These are phyloP conservation scores for Oligophagozyma castellii DNA, from an alignment of 1,139 yeast species.

Conservation along the genomic window DNA sequence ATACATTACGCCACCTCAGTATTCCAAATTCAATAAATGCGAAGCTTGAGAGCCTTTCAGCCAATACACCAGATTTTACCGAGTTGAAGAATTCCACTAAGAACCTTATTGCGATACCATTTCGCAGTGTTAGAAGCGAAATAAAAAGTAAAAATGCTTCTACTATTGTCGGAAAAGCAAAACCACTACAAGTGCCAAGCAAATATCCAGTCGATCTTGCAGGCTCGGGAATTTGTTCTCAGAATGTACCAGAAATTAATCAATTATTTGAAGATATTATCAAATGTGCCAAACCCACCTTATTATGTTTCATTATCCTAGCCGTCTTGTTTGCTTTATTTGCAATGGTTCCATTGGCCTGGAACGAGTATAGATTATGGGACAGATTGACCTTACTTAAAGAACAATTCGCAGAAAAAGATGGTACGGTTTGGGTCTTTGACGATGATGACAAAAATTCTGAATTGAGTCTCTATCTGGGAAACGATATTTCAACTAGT, in stretches of 20 bases:
- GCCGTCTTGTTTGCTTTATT: conserved; percentile 31
- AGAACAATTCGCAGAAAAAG: conserved; percentile 4
- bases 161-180: conserved; percentile 7
- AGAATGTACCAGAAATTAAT: conserved; percentile 18
- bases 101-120: conserved; percentile 36
- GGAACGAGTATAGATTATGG: conserved; percentile 40
- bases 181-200: not conserved
- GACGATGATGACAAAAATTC: not conserved
- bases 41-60: conserved; percentile 34
- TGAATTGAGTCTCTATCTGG: too few relatives aligned
- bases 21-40: conserved; percentile 51
- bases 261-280: conserved; percentile 25
- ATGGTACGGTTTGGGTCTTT: not conserved
- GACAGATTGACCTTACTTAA: conserved; percentile 26
- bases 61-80: conserved; percentile 44
- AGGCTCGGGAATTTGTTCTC: conserved; percentile 12
- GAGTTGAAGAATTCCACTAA: conserved; percentile 40
- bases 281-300: too few relatives aligned
- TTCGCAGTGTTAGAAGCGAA: conserved; percentile 34
- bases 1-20: conserved; percentile 38
- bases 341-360: conserved; percentile 31
- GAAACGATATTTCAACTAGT: too few relatives aligned
- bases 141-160: conserved; percentile 22
- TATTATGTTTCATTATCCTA: conserved; percentile 28
- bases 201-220: not conserved